Base-by-base conservation (phyloP, 2,329 filamentous ascomycete genomes). In the Dactylellina haptotyla region DNA sequence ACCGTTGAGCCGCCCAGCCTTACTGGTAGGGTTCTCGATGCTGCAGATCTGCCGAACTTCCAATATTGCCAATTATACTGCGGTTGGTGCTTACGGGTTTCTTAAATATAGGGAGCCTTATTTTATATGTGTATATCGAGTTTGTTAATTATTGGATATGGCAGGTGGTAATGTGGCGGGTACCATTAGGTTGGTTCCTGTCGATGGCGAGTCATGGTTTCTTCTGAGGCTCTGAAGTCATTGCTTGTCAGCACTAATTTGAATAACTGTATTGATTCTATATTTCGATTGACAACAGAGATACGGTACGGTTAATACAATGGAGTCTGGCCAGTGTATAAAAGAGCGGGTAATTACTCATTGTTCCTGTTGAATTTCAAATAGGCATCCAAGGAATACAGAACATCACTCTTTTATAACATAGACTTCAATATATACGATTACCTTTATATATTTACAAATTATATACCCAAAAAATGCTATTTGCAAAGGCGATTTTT, bases 221-320 rank as follows among this genome's bases (percentile, higher is more conserved):
- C 30, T 14, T 8, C 12, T 30, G 34, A 57, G 53, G 53, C 53
- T 43, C 53, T 57, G 53, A 28, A 43, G 32, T 18, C 23, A 56
- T 39, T 6, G 34, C 34, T 57, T 57, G 37, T 57, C 28, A 57
- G 53, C 53, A 30, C 53, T 57, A 57, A 41, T 8, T 43, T 10
- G 20, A 28, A 43, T 43, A 10, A 14, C 9, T 43, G 18, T 41
- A n/a, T 28, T 43, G 16, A 14, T 25, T 23, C 16, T n/a, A 46
- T 46, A 20, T 4, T n/a, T 14, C 25, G 3, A 18, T 12, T 26
- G 9, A n/a, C n/a, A 28, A 50, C 14, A 1, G 4, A 12, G 20
- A 20, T 12, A 50, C 23, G n/a, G 3, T 18, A 8, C 20, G 10
- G 10, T 20, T 46, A 20, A 46, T 20, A 20, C 23, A 3, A 3